phyloP scores from a whole-genome alignment of 2,329 filamentous ascomycete species.

The Diaporthe ilicicola region DNA sequence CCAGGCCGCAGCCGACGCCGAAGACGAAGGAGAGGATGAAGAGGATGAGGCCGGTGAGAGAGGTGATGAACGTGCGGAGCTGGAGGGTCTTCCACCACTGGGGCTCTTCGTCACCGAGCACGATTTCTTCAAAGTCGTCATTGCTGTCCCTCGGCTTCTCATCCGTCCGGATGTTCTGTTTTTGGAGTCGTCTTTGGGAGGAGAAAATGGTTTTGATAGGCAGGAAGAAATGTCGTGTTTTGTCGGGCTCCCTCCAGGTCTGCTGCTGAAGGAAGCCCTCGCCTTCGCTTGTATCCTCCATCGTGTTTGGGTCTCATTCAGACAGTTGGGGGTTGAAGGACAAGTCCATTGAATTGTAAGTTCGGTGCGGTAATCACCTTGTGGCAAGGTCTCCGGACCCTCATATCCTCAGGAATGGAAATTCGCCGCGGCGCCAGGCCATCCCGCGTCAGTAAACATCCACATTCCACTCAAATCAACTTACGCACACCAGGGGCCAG shows the following conservation, averaged over 20 bases:
- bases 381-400: not conserved
- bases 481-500: not conserved
- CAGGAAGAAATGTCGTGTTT: not conserved
- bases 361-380: not conserved
- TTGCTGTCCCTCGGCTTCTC: not conserved
- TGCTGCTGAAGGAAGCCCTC: conserved; percentile 19
- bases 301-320: not conserved
- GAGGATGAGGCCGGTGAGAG: conserved; percentile 22
- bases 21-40: conserved; percentile 26
- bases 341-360: not conserved
- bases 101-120: not conserved
- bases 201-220: not conserved
- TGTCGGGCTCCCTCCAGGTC: not conserved
- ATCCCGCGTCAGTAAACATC: conserved; percentile 1
- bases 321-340: not conserved
- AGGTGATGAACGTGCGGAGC: conserved; percentile 23
- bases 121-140: conserved; percentile 12
- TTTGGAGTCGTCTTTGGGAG: not conserved
- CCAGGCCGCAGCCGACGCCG: conserved; percentile 30
- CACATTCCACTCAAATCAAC: conserved; percentile 5
- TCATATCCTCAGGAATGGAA: not conserved
- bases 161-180: not conserved
- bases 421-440: not conserved
- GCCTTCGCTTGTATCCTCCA: conserved; percentile 26
- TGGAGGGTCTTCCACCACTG: not conserved